A percentile compares a stretch with the other conserved stretches of the same genome.
Conservation (phyloP, 2,329 filamentous ascomycete species). For the Pestalotiopsis sp. region DNA sequence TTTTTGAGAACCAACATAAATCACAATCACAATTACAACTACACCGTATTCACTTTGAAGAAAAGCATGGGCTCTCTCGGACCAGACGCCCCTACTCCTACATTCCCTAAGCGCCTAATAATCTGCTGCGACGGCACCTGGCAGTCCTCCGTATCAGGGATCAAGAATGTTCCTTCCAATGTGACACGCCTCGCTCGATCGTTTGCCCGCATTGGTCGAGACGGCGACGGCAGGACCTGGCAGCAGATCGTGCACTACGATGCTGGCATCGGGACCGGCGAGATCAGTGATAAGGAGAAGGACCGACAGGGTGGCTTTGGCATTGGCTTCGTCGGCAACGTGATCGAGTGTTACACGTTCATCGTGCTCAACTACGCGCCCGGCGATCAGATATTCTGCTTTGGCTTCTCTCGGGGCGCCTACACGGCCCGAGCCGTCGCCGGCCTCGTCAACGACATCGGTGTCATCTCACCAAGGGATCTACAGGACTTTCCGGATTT, state of each 20-base stretch:
- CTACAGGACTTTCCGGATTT: conserved; percentile 20
- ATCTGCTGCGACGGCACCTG: conserved; percentile 23
- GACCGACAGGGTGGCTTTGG: conserved; percentile 16
- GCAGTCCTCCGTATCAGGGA: conserved; percentile 23
- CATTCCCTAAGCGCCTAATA: conserved; percentile 13
- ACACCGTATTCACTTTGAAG: background rate
- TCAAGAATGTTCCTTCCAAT: conserved; percentile 25
- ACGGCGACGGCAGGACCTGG: conserved; percentile 36
- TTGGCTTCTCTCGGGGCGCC: conserved; percentile 42
- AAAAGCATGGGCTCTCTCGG: conserved; percentile 1
- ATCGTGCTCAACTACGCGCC: conserved; percentile 39
- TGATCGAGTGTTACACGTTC: conserved; percentile 39
- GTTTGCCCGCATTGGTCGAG: conserved; percentile 31
- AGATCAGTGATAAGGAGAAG: conserved; percentile 35
- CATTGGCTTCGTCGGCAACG: conserved; percentile 17
- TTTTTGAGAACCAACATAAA: background rate
- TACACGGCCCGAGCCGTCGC: conserved; percentile 43
- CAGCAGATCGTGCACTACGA: conserved; percentile 21
- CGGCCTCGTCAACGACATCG: conserved; percentile 34
- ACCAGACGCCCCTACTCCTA: background rate
- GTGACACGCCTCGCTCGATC: conserved; percentile 24
- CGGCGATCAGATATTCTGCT: conserved; percentile 37
- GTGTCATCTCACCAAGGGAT: conserved; percentile 19
- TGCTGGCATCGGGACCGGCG: conserved; percentile 39
- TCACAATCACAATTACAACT: background rate